phyloP scores from a whole-genome alignment of 75 land plant genomes.

The Adiantum capillusveneris region DNA sequence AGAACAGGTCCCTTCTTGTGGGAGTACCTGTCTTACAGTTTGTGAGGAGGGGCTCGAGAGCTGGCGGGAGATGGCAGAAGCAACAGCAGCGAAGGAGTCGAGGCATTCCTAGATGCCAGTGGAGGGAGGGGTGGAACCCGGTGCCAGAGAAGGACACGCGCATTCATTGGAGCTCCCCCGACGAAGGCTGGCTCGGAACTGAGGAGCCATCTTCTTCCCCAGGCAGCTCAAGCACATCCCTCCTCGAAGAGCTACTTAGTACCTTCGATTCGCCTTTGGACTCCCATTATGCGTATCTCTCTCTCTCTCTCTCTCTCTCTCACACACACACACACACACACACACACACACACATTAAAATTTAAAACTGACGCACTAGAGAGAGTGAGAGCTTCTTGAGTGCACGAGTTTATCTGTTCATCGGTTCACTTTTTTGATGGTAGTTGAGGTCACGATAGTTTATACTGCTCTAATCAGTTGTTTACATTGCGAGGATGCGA shows the following conservation, averaged over 20 bases:
- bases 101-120: background rate
- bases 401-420: no score
- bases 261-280: constrained; percentile 38
- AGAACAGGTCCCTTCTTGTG: no score
- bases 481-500: no score
- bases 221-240: background rate
- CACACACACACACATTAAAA: no score
- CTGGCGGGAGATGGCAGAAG: background rate
- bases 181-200: constrained; percentile 63
- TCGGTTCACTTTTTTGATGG: no score
- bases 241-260: constrained; percentile 27
- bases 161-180: constrained; percentile 65
- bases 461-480: no score
- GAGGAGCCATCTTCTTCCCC: constrained; percentile 4
- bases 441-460: no score
- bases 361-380: no score
- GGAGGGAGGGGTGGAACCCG: background rate
- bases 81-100: background rate
- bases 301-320: background rate
- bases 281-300: constrained; percentile 59
- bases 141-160: constrained; percentile 52
- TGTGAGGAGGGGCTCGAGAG: background rate
- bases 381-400: no score
- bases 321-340: background rate
- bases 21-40: background rate